A percentile compares a stretch with the other conserved stretches of the same genome.
Conservation (phyloP, 768 basidiomycete species). For the Lactarius hengduanensis region DNA sequence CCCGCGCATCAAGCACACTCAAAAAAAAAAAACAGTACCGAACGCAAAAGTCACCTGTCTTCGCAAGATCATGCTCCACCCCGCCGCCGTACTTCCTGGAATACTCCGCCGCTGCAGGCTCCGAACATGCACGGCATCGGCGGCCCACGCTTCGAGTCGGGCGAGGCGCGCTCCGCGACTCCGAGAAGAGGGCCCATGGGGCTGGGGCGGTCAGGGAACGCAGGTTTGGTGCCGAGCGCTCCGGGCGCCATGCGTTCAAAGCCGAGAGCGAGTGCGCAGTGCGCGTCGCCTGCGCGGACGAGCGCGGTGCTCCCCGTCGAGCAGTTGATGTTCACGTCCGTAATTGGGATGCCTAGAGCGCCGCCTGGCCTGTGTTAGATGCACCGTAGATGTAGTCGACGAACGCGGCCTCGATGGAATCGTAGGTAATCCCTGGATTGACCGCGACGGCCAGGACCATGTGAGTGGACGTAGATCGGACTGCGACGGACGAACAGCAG, state of each 20-base stretch:
- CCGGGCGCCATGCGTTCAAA: no score
- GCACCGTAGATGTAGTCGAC: constrained; percentile 82
- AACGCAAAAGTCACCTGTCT: constrained; percentile 55
- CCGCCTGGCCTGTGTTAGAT: constrained; percentile 75
- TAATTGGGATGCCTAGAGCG: constrained; percentile 84
- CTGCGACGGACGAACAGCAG: no score
- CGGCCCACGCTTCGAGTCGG: constrained; percentile 69
- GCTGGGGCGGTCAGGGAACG: constrained; percentile 52
- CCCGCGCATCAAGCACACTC: not conserved
- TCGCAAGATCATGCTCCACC: constrained; percentile 59
- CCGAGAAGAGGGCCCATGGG: constrained; percentile 52
- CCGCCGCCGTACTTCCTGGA: constrained; percentile 66
- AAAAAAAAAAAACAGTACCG: constrained; percentile 29
- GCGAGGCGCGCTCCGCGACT: constrained; percentile 41
- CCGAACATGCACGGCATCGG: constrained; percentile 71
- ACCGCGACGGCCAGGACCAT: no score
- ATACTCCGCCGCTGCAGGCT: constrained; percentile 74
- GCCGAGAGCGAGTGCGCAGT: no score
- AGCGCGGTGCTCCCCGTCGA: no score
- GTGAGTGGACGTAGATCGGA: not conserved
- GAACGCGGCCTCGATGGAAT: constrained; percentile 66
- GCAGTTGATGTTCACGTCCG: constrained; percentile 65
- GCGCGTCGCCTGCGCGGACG: no score
- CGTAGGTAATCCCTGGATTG: constrained; percentile 73
- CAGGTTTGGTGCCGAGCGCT: constrained; percentile 53